phyloP scores from a whole-genome alignment of 2,329 filamentous ascomycete genomes.

The Aspergillus ochraceus region DNA sequence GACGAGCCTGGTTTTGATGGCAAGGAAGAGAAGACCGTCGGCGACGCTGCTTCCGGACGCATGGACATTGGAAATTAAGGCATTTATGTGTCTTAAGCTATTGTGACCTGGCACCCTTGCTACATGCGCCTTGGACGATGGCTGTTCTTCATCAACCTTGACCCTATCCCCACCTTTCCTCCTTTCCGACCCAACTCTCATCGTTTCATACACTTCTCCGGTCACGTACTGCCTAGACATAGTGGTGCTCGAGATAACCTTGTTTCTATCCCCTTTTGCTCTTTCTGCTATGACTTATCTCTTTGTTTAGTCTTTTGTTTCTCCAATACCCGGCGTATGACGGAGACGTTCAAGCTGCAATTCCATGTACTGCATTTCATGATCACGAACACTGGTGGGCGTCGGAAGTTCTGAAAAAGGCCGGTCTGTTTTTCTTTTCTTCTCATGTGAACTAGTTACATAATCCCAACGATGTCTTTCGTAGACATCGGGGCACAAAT shows the following conservation, averaged over 20 bases:
- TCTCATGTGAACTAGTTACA: constrained; percentile 25
- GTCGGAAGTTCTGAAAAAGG: constrained; percentile 27
- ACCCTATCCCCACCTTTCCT: neutral
- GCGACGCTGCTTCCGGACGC: constrained; percentile 34
- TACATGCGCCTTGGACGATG: neutral
- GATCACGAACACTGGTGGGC: constrained; percentile 25
- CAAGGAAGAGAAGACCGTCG: constrained; percentile 26
- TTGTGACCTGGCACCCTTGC: neutral
- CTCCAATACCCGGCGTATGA: constrained; percentile 27
- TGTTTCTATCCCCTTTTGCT: neutral
- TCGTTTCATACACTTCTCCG: neutral
- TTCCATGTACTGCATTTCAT: constrained; percentile 30
- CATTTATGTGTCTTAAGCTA: constrained; percentile 1
- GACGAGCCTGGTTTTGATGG: constrained; percentile 12
- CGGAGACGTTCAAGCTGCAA: constrained; percentile 22
- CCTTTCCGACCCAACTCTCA: neutral
- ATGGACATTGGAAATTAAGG: constrained; percentile 39
- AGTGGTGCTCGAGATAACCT: neutral
- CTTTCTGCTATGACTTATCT: constrained; percentile 4
- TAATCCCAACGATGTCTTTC: constrained; percentile 10
- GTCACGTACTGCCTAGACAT: neutral
- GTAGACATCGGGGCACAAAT: constrained; percentile 11
- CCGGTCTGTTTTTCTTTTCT: constrained; percentile 22
- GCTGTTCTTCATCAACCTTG: neutral
- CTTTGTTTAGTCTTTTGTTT: constrained; percentile 3